Conservation (phyloP, 1,139 yeast genomes). For the Diutina ranongensis region DNA sequence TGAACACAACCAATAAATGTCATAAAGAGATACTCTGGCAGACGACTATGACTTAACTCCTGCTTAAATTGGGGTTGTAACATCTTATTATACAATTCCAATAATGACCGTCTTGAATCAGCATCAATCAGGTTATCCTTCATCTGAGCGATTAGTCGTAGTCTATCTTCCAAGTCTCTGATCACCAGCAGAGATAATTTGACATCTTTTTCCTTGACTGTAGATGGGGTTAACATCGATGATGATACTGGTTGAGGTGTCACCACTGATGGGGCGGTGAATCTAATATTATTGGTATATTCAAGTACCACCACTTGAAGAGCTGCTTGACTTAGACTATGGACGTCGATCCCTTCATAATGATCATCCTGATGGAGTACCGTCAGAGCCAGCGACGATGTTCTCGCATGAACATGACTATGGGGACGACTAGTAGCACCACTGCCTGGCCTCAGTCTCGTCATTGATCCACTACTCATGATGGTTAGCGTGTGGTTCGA, state of each 20-base stretch:
- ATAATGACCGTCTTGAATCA: conserved; percentile 9
- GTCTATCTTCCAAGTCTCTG: conserved; percentile 8
- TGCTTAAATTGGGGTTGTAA: conserved; percentile 1
- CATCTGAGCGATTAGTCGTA: conserved; percentile 10
- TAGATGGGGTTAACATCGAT: conserved; percentile 7
- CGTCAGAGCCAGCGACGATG: neutral
- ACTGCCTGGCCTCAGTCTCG: neutral
- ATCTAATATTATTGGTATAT: conserved; percentile 48
- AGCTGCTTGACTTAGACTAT: conserved; percentile 27
- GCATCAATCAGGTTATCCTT: conserved; percentile 10
- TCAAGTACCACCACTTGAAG: conserved; percentile 42
- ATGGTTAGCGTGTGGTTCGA: neutral
- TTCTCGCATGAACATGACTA: neutral
- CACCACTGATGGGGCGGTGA: conserved; percentile 13
- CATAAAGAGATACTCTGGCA: conserved; percentile 3
- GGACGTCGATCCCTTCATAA: conserved; percentile 18
- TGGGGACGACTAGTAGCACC: neutral
- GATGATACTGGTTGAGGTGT: conserved; percentile 7
- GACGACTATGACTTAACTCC: neutral
- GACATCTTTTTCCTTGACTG: conserved; percentile 8
- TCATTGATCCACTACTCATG: neutral
- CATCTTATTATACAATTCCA: conserved; percentile 3
- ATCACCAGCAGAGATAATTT: conserved; percentile 9
- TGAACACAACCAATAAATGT: conserved; percentile 5
- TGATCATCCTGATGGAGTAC: conserved; percentile 7